phyloP scores from a whole-genome alignment of 805 yeast genomes.

The Lachancea dasiensis region DNA sequence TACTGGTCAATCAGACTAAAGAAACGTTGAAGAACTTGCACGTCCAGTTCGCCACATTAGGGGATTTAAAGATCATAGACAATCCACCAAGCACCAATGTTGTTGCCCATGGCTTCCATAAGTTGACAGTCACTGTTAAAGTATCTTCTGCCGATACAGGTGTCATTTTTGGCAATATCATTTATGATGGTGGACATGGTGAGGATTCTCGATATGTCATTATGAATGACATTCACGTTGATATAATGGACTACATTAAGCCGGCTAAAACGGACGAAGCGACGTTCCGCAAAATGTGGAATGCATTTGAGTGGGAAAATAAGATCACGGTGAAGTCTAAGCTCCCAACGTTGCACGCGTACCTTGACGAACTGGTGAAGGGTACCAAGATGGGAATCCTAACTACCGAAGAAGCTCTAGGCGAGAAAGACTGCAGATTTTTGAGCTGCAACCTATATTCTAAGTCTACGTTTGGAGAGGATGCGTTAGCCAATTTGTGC shows the following conservation, averaged over 20 bases:
- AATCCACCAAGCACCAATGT: conserved; percentile 83
- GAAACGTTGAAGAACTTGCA: conserved; percentile 84
- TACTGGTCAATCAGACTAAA: conserved; percentile 90
- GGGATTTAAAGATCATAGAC: conserved; percentile 92
- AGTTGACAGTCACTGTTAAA: conserved; percentile 79
- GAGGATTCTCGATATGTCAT: conserved; percentile 86
- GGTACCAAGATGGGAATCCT: conserved; percentile 93
- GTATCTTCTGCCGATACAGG: conserved; percentile 98
- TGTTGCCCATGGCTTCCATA: conserved; percentile 97
- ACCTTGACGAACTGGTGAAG: conserved; percentile 58
- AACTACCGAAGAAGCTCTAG: conserved; percentile 87
- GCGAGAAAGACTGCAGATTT: conserved; percentile 72
- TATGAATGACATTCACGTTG: conserved; percentile 89
- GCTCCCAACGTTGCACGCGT: conserved; percentile 61
- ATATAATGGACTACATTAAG: conserved; percentile 94
- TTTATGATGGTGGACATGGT: conserved; percentile 93
- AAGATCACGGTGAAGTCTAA: conserved; percentile 82
- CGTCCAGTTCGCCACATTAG: conserved; percentile 93
- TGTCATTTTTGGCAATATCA: conserved; percentile 93
- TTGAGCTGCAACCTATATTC: conserved; percentile 92
- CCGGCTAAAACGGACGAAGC: conserved; percentile 89
- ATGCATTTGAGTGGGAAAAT: conserved; percentile 99
- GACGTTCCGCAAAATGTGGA: conserved; percentile 96
- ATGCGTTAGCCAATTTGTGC: conserved; percentile 92
- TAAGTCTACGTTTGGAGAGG: conserved; percentile 92